phyloP scores from a whole-genome alignment of 2,329 filamentous ascomycete species.

The Catunica adiposa region DNA sequence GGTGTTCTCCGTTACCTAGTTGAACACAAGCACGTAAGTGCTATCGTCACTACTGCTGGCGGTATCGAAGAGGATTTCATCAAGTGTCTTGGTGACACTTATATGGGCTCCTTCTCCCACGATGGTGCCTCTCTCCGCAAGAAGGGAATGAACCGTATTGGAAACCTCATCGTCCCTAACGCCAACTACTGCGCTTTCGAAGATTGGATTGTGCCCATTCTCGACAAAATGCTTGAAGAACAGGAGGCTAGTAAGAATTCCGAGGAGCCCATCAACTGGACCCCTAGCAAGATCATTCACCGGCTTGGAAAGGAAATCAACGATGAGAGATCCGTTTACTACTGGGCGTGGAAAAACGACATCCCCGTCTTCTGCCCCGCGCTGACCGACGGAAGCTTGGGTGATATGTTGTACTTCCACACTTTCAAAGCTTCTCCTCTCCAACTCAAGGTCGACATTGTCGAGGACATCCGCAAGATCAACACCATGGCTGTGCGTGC shows the following conservation, averaged over 20 bases:
- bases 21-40: conserved; percentile 79
- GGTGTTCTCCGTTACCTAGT: conserved; percentile 86
- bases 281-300: conserved; percentile 79
- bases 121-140: conserved; percentile 61
- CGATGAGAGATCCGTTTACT: conserved; percentile 78
- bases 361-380: conserved; percentile 97
- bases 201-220: conserved; percentile 89
- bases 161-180: conserved; percentile 89
- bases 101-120: conserved; percentile 72
- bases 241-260: conserved; percentile 64
- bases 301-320: conserved; percentile 88
- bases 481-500: conserved; percentile 84
- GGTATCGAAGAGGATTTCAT: conserved; percentile 96
- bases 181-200: conserved; percentile 92
- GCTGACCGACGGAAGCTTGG: conserved; percentile 82
- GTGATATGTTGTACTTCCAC: conserved; percentile 98
- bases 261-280: conserved; percentile 68
- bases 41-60: conserved; percentile 87
- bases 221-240: conserved; percentile 87
- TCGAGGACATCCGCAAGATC: conserved; percentile 82
- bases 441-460: conserved; percentile 75
- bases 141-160: conserved; percentile 86
- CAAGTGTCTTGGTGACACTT: conserved; percentile 90
- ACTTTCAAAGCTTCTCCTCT: conserved; percentile 76
- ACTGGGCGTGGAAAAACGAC: conserved; percentile 94